Evolutionary conservation across 1,284 basidiomycete species (phyloP).

Genomic region (Trametes polyzona): DNA sequence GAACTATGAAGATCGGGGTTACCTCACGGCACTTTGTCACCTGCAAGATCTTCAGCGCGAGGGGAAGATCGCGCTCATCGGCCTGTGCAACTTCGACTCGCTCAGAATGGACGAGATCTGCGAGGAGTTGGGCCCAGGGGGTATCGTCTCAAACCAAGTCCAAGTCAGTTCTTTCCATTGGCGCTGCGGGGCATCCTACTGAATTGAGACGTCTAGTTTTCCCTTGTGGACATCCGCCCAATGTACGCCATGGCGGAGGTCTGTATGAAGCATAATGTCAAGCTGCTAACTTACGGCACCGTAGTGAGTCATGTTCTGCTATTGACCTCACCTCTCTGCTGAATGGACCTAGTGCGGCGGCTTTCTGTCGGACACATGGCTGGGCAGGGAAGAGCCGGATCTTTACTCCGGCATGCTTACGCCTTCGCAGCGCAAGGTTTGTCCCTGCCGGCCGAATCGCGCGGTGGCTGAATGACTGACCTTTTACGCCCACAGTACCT

Average conservation of each 20-base stretch:
- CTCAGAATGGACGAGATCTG: slow-evolving; percentile 79
- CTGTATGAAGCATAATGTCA: slow-evolving; percentile 71
- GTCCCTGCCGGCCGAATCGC: slow-evolving; percentile 21
- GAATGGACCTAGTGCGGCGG: slow-evolving; percentile 67
- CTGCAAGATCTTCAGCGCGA: slow-evolving; percentile 63
- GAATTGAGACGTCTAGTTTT: slow-evolving; percentile 57
- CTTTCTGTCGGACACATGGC: slow-evolving; percentile 79
- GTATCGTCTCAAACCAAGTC: slow-evolving; percentile 81
- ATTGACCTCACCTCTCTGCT: slow-evolving; percentile 2
- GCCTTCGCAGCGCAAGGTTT: slow-evolving; percentile 81
- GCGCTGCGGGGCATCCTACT: background rate
- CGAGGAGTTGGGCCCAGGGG: slow-evolving; percentile 64
- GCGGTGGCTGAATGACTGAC: background rate
- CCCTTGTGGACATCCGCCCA: slow-evolving; percentile 77
- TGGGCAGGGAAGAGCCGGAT: slow-evolving; percentile 70
- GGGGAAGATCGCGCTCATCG: slow-evolving; percentile 67
- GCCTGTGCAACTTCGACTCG: slow-evolving; percentile 82
- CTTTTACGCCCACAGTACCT: slow-evolving; percentile 58
- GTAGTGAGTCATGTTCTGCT: slow-evolving; percentile 51
- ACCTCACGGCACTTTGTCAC: slow-evolving; percentile 63
- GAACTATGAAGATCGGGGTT: slow-evolving; percentile 72
- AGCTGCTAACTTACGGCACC: slow-evolving; percentile 81
- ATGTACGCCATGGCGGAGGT: slow-evolving; percentile 78
- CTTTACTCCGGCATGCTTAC: slow-evolving; percentile 64
- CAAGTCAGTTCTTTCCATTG: slow-evolving; percentile 53